Conservation (phyloP, 805 yeast species). For the Starmera caribaea region DNA sequence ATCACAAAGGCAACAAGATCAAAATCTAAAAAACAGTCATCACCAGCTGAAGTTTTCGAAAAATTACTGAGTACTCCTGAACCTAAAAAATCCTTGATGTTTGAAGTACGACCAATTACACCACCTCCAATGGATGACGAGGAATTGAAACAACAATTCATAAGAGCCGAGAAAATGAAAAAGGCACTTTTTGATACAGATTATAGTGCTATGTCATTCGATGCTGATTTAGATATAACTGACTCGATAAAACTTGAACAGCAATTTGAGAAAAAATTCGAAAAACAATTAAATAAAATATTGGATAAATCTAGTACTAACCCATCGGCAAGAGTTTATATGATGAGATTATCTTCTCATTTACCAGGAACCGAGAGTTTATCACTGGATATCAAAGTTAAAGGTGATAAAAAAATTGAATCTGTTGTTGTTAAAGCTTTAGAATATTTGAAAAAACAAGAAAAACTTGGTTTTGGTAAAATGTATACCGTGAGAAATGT, state of each 20-base stretch:
- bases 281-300: background rate
- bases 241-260: background rate
- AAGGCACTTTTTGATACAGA: too few species aligned
- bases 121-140: slow-evolving; percentile 14
- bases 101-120: slow-evolving; percentile 4
- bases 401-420: slow-evolving; percentile 12
- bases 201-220: background rate
- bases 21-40: background rate
- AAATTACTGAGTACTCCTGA: background rate
- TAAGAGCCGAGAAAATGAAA: too few species aligned
- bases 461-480: background rate
- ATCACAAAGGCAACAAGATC: too few species aligned
- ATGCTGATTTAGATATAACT: slow-evolving; percentile 3
- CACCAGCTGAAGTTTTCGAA: background rate
- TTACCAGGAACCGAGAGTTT: slow-evolving; percentile 12
- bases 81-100: background rate
- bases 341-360: slow-evolving; percentile 7
- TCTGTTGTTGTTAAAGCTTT: slow-evolving; percentile 7
- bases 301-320: background rate
- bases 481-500: slow-evolving; percentile 3
- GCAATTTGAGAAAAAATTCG: background rate
- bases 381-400: slow-evolving; percentile 6
- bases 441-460: slow-evolving; percentile 1
- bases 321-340: slow-evolving; percentile 1
- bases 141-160: slow-evolving; percentile 1